Conservation (phyloP, 208 protist genomes). For the Trypanosoma lewisi region DNA sequence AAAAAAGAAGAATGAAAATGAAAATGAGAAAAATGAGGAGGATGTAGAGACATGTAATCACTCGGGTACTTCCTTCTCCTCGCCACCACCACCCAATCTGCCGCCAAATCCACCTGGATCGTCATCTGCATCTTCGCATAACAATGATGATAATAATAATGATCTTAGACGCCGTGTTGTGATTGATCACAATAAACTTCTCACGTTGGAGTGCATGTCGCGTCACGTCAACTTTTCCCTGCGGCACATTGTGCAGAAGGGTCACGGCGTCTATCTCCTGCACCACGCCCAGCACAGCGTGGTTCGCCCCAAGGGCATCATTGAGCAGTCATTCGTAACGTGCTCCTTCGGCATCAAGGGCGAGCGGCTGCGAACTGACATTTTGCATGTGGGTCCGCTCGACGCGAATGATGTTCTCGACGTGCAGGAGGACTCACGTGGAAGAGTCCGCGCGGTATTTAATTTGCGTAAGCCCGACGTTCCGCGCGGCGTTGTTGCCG, state of each 20-base stretch:
- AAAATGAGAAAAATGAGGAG: background rate
- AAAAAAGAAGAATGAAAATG: background rate
- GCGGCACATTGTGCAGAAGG: slow-evolving; percentile 84
- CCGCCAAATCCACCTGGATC: slow-evolving; percentile 10
- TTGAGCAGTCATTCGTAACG: slow-evolving; percentile 84
- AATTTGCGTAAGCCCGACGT: slow-evolving; percentile 52
- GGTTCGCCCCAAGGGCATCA: slow-evolving; percentile 63
- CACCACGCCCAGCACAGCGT: slow-evolving; percentile 79
- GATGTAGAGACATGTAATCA: too few relatives aligned
- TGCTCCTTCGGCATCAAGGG: slow-evolving; percentile 74
- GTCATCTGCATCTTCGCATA: background rate
- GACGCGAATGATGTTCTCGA: slow-evolving; percentile 68
- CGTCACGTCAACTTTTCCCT: slow-evolving; percentile 82
- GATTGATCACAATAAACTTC: slow-evolving; percentile 82
- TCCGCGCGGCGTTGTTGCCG: slow-evolving; percentile 68
- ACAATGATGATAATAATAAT: background rate
- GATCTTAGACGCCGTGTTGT: background rate
- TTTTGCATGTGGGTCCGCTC: slow-evolving; percentile 76
- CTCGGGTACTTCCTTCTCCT: too few relatives aligned
- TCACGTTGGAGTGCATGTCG: slow-evolving; percentile 67
- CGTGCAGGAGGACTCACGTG: slow-evolving; percentile 25
- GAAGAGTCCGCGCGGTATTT: slow-evolving; percentile 22
- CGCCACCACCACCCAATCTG: background rate
- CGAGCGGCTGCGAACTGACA: slow-evolving; percentile 79
- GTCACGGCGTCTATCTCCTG: slow-evolving; percentile 82